A percentile compares a stretch with the other conserved stretches of the same genome.
phyloP scores from a whole-genome alignment of 352 stramenopile genomes.

The Globisporangium middletonii region DNA sequence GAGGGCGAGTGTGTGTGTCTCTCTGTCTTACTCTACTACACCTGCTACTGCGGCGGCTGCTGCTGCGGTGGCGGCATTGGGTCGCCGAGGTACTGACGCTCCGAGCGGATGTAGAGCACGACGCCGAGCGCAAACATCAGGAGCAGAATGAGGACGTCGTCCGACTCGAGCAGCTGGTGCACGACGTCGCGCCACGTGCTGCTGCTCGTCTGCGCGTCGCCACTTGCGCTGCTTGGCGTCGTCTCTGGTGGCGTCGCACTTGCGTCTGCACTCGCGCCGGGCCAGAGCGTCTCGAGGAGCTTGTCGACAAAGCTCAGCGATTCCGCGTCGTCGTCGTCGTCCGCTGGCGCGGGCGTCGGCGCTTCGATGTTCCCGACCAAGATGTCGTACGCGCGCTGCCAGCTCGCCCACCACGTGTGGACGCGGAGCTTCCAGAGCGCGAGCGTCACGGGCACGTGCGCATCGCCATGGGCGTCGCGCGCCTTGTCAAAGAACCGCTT shows the following conservation, averaged over 20 bases:
- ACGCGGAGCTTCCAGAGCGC: constrained; percentile 77
- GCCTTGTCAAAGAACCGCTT: constrained; percentile 90
- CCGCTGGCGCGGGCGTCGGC: background rate
- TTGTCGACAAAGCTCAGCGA: constrained; percentile 15
- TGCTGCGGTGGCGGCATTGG: constrained; percentile 14
- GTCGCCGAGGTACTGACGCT: constrained; percentile 51
- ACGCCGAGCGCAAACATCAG: constrained; percentile 54
- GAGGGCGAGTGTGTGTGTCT: too few species aligned
- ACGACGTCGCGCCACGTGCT: constrained; percentile 25
- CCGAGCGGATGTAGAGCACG: constrained; percentile 71
- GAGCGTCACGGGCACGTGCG: constrained; percentile 71
- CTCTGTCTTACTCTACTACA: too few species aligned
- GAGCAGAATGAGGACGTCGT: constrained; percentile 61
- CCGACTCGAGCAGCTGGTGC: constrained; percentile 28
- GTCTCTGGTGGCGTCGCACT: background rate
- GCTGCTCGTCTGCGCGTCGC: too few species aligned
- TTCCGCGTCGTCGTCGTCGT: background rate
- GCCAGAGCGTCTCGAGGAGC: constrained; percentile 32
- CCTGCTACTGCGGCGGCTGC: constrained; percentile 7
- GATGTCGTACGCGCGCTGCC: constrained; percentile 58
- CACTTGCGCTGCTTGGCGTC: background rate
- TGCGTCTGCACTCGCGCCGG: constrained; percentile 15
- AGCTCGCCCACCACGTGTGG: constrained; percentile 46
- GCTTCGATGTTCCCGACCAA: constrained; percentile 43
- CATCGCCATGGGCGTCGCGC: constrained; percentile 61